Percentiles rank a stretch among this genome's conserved stretches.
phyloP scores from a whole-genome alignment of 2,329 filamentous ascomycete genomes.

The Didymella exigua region DNA sequence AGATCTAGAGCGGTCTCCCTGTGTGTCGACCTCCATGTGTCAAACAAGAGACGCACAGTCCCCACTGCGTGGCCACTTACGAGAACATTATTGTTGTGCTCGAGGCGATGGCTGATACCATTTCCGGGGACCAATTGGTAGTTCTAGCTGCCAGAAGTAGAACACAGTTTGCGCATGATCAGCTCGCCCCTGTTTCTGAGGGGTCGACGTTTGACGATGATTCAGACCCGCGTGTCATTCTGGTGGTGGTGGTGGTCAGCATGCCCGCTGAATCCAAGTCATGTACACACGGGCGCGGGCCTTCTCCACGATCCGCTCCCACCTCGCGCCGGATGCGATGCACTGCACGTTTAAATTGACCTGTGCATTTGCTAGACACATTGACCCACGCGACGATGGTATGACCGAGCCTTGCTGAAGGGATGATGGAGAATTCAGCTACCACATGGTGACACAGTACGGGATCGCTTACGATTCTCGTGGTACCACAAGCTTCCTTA shows the following conservation, averaged over 20 bases:
- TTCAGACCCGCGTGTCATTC: slow-evolving; percentile 7
- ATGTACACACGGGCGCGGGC: slow-evolving; percentile 37
- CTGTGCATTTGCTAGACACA: slow-evolving; percentile 44
- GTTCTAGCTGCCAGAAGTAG: neutral
- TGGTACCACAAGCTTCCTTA: slow-evolving; percentile 26
- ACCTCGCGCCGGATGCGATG: slow-evolving; percentile 46
- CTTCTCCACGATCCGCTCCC: slow-evolving; percentile 46
- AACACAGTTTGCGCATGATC: neutral
- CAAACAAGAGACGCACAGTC: slow-evolving; percentile 41
- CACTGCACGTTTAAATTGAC: slow-evolving; percentile 51
- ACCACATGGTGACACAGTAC: slow-evolving; percentile 33
- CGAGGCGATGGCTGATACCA: slow-evolving; percentile 30
- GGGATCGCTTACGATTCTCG: slow-evolving; percentile 37
- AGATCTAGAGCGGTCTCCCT: slow-evolving; percentile 40
- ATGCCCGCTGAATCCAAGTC: slow-evolving; percentile 29
- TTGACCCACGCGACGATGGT: slow-evolving; percentile 44
- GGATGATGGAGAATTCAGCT: slow-evolving; percentile 12
- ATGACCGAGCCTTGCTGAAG: slow-evolving; percentile 31
- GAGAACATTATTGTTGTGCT: slow-evolving; percentile 31
- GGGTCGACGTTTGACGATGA: slow-evolving; percentile 1
- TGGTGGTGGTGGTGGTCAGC: slow-evolving; percentile 41
- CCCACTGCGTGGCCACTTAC: slow-evolving; percentile 36
- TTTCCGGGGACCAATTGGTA: slow-evolving; percentile 3
- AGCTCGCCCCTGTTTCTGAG: neutral
- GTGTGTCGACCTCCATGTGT: slow-evolving; percentile 38